Base-by-base conservation (phyloP, 768 basidiomycete genomes). In the Pleurotus salmoneostramineus region DNA sequence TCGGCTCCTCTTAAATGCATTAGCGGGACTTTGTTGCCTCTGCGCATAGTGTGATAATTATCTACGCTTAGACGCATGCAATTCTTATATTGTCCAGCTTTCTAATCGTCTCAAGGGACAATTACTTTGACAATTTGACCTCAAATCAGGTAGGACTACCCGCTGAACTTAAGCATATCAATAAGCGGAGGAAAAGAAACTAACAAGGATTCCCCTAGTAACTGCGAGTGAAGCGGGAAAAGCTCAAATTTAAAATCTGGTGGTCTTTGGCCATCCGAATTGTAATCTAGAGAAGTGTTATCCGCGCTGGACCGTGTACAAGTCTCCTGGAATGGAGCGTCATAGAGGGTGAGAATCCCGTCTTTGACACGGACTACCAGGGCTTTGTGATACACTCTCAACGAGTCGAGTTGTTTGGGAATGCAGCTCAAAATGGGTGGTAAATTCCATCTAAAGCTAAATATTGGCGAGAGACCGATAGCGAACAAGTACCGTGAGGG, bases 181-280 rank as follows among this genome's bases (percentile, higher is more conserved):
- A 86, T 87, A 87, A 89, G 87, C 82, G 82, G 85, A 88, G 87
- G 87, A 88, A 88, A 89, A 89, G 87, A 87, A 89, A 89, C 85
- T 87, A 88, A 88, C 87, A 82, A 86, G 86, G 87, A 87, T 88
- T 88, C 83, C 87, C 84, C 80, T 84, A 87, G 87, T 88, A 88
- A 84, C 87, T 84, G 86, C 84, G 83, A 88, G 87, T 85, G 87
- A 87, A 88, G 83, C 75, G 83, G 86, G 84, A 88, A 82, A 74
- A 86, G 84, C 85, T 87, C 86, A 87, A 87, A 85, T 86, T 87
- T 86, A 76, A 40, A 87, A 87, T 86, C 85, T 86, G 85, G 79
- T 76, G 67, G 78, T 74, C 77, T 72, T 72, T 71, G 75, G 75
- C 72, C 63, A 77, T 81, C 81, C 82, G 83, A 85, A 81, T 85